These are phyloP conservation scores for Allium sativum DNA, from an alignment of 106 monocot species.

Conservation along the genomic window DNA sequence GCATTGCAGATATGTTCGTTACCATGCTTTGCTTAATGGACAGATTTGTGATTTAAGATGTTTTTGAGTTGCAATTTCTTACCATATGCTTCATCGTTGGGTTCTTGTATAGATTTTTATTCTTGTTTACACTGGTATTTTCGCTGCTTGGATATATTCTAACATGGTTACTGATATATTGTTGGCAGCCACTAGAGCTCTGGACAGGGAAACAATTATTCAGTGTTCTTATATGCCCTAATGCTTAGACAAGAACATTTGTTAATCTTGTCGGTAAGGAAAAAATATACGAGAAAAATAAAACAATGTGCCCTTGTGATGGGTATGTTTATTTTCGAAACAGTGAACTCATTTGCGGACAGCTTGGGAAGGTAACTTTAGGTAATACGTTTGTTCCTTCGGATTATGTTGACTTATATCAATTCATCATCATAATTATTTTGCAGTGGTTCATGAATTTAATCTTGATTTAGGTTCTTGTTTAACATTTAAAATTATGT, in stretches of 20 bases:
- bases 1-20: too few relatives aligned
- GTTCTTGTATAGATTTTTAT: too few relatives aligned
- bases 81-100: too few relatives aligned
- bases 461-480: not conserved
- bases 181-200: constrained; percentile 83
- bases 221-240: constrained; percentile 84
- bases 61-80: too few relatives aligned
- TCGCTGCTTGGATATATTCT: too few relatives aligned
- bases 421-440: too few relatives aligned
- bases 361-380: constrained; percentile 89
- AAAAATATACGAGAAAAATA: constrained; percentile 39
- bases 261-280: constrained; percentile 60
- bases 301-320: constrained; percentile 83
- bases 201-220: constrained; percentile 99
- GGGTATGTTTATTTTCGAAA: constrained; percentile 84
- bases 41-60: too few relatives aligned
- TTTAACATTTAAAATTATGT: not conserved
- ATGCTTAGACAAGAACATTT: constrained; percentile 73
- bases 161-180: not conserved
- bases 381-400: constrained; percentile 23
- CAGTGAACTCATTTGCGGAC: constrained; percentile 87
- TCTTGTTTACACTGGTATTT: too few relatives aligned
- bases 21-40: too few relatives aligned
- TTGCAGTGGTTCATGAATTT: not conserved
- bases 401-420: too few relatives aligned